Conservation (phyloP, 495 filamentous ascomycete species). For the Trichoderma parareesei region DNA sequence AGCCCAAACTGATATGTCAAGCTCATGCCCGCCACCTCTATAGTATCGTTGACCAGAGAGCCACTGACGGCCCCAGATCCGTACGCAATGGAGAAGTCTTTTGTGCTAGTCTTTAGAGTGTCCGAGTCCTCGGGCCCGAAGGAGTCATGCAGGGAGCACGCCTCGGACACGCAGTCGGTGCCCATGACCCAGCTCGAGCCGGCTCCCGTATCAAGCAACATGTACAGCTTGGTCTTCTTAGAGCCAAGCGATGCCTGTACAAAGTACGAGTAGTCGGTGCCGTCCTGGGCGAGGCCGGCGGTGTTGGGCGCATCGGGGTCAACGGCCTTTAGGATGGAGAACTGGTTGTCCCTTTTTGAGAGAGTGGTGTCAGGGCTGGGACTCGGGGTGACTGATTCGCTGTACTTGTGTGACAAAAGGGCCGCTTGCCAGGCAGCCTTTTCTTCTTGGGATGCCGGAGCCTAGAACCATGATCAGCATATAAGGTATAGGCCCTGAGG, state of each 20-base stretch:
- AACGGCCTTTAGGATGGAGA: slow-evolving; percentile 47
- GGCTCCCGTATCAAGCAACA: slow-evolving; percentile 75
- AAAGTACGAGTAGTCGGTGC: slow-evolving; percentile 73
- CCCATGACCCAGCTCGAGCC: slow-evolving; percentile 74
- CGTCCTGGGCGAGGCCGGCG: slow-evolving; percentile 63
- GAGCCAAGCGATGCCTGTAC: slow-evolving; percentile 59
- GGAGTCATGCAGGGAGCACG: slow-evolving; percentile 57
- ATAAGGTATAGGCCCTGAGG: neutral
- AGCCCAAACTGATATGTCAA: slow-evolving; percentile 59
- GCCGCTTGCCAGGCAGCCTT: slow-evolving; percentile 5
- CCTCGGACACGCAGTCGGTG: slow-evolving; percentile 48
- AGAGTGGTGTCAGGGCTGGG: slow-evolving; percentile 16
- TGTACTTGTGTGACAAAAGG: slow-evolving; percentile 10
- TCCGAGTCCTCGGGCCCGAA: slow-evolving; percentile 56
- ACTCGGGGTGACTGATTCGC: slow-evolving; percentile 16
- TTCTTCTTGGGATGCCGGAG: neutral
- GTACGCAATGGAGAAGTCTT: slow-evolving; percentile 54
- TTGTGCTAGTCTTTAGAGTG: slow-evolving; percentile 39
- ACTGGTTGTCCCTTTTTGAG: slow-evolving; percentile 38
- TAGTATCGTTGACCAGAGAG: slow-evolving; percentile 49
- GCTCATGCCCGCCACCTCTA: slow-evolving; percentile 56
- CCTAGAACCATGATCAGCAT: slow-evolving; percentile 16
- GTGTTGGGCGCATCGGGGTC: slow-evolving; percentile 48
- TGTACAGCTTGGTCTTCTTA: slow-evolving; percentile 51
- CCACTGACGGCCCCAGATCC: slow-evolving; percentile 65